Percentiles rank a stretch among this genome's conserved stretches.
phyloP scores from a whole-genome alignment of 192 early-diverging fungal species.

The Coemansia sp. region DNA sequence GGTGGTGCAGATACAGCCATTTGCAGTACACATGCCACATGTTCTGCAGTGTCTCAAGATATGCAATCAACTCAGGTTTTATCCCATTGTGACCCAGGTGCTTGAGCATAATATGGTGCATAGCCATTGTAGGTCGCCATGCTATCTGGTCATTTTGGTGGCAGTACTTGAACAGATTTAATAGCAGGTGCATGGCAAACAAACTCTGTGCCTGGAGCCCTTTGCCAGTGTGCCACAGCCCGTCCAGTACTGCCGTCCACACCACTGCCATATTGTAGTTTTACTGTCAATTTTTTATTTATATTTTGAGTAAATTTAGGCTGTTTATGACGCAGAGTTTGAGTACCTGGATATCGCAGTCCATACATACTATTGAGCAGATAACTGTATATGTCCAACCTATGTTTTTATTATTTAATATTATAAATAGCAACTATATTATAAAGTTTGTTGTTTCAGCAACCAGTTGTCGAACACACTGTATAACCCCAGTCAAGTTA shows the following conservation, averaged over 20 bases:
- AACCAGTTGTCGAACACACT: too few species aligned
- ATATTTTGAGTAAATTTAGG: too few species aligned
- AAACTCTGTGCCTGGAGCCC: conserved; percentile 17
- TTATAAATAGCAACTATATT: too few species aligned
- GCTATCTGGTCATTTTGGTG: background rate
- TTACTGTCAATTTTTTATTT: too few species aligned
- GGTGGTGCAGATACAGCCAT: conserved; percentile 6
- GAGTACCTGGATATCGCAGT: too few species aligned
- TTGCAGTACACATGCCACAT: conserved; percentile 30
- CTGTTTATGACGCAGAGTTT: too few species aligned
- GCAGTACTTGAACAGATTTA: conserved; percentile 10
- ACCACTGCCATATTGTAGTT: background rate
- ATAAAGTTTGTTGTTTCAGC: too few species aligned
- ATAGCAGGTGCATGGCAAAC: conserved; percentile 36
- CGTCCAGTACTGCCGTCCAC: conserved; percentile 31
- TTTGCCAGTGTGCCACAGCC: conserved; percentile 20
- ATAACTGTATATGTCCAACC: too few species aligned
- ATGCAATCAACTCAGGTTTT: background rate
- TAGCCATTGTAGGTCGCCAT: conserved; percentile 41
- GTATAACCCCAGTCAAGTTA: too few species aligned
- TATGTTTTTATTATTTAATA: too few species aligned
- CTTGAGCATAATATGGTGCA: conserved; percentile 31
- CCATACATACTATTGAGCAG: too few species aligned
- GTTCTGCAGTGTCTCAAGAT: conserved; percentile 9
- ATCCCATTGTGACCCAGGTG: background rate